These are phyloP conservation scores for Fusarium beomiforme DNA, from an alignment of 2,329 filamentous ascomycete species.

Conservation along the genomic window DNA sequence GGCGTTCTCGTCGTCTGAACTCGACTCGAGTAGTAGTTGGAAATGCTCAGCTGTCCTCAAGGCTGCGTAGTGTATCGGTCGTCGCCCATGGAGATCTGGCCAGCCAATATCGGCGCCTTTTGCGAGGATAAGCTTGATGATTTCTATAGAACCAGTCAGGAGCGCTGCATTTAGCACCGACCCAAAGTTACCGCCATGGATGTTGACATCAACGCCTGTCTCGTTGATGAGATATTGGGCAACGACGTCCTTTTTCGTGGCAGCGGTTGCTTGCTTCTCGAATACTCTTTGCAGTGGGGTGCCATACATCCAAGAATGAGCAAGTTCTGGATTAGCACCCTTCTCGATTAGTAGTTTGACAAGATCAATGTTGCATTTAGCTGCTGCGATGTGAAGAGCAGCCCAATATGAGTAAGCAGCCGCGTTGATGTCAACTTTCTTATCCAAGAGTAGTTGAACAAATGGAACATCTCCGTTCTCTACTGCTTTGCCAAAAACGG, in stretches of 20 bases:
- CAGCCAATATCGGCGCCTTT: background rate
- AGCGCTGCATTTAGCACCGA: background rate
- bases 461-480: background rate
- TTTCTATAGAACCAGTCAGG: background rate
- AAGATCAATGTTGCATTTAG: background rate
- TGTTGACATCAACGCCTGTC: background rate
- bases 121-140: background rate
- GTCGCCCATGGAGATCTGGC: background rate
- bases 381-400: background rate
- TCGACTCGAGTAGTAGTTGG: background rate
- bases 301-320: background rate
- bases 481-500: background rate
- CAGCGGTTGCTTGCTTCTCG: background rate
- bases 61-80: background rate
- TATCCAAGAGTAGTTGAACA: fast-evolving
- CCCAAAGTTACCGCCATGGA: background rate
- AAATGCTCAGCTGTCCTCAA: background rate
- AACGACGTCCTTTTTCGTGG: background rate
- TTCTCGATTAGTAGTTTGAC: background rate
- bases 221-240: background rate
- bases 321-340: fast-evolving
- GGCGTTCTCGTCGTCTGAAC: background rate
- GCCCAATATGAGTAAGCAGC: background rate
- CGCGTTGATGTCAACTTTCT: background rate
- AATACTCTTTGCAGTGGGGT: background rate